These are phyloP conservation scores for Pestalotiopsis sp. DNA, from an alignment of 2,329 filamentous ascomycete genomes.

Conservation along the genomic window DNA sequence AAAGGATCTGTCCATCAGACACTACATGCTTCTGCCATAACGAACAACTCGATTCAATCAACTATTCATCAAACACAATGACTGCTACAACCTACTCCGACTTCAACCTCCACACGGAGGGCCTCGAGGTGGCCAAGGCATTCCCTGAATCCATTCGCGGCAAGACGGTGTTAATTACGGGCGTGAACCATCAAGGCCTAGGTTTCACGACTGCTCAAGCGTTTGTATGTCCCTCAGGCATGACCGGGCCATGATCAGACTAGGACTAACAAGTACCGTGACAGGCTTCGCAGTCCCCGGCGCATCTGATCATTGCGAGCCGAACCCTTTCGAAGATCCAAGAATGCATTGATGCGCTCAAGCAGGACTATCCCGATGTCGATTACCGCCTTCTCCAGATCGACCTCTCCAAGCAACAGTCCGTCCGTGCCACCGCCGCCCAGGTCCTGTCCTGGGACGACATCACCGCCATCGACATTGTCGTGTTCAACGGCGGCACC, in stretches of 20 bases:
- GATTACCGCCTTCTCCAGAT: slow-evolving; percentile 35
- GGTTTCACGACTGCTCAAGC: slow-evolving; percentile 37
- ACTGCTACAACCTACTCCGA: slow-evolving; percentile 35
- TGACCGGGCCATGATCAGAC: not conserved
- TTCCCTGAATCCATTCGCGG: slow-evolving; percentile 36
- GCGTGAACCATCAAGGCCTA: slow-evolving; percentile 37
- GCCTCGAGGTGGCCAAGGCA: slow-evolving; percentile 38
- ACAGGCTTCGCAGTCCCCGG: slow-evolving; percentile 33
- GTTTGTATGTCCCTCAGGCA: slow-evolving; percentile 30
- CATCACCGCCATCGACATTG: slow-evolving; percentile 27
- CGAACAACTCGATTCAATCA: not conserved
- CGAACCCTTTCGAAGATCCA: slow-evolving; percentile 35
- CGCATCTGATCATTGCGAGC: slow-evolving; percentile 37
- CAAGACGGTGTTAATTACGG: slow-evolving; percentile 40
- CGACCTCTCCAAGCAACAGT: slow-evolving; percentile 39
- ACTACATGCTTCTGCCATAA: not conserved
- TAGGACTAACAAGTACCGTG: not conserved
- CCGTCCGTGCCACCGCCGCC: slow-evolving; percentile 39
- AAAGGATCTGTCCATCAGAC: not conserved
- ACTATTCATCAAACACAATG: slow-evolving; percentile 20
- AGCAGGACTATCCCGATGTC: slow-evolving; percentile 29
- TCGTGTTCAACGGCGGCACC: slow-evolving; percentile 41
- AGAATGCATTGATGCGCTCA: slow-evolving; percentile 30
- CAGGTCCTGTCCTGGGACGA: slow-evolving; percentile 30
- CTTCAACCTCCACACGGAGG: slow-evolving; percentile 38